Base-by-base conservation (phyloP, 2,329 filamentous ascomycete species). In the Sclerotinia spermophila region DNA sequence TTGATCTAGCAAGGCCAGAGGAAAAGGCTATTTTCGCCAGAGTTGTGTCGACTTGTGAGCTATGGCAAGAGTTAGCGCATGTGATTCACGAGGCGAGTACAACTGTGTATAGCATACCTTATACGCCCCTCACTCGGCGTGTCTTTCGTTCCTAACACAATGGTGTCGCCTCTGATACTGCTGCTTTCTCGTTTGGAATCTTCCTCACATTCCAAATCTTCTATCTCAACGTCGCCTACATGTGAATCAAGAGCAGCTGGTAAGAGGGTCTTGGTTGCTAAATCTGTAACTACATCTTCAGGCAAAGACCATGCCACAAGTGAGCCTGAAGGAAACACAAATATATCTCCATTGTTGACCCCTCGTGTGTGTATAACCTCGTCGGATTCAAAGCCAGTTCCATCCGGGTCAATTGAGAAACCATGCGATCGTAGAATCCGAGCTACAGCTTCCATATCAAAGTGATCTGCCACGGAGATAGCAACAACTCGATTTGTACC, bases 21-120 rank as follows among this genome's bases (percentile, higher is more conserved):
- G 95, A 97, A 81, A 98, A 98, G 58, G 96, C 96, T 73, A 98
- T 95, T 79, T 98, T 97, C 76, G 94, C 94, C 21, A 97, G 86
- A 2, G 95, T 92, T 1, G 84, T 87, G 76, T 87, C 86, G 17
- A 86, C 81, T 76, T 73, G 74, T 51, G 72, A 71, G 58, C 75
- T 77, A 42, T 35, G 35, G 21, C 40, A 51, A 42, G 15, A 53
- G 60, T 75, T 56, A 75, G 70, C 19, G 48, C 33, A 45, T 8
- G 59, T 19, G 2, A 44, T 44, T 42, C 11, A 35, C 17, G 40
- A 38, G 11, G 15, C 56, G 6, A 55, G 30, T 27, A 53, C 3
- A 19, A 24, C 19, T 35, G 13, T 7, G 61, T 15, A 15, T n/a
- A 38, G 24, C 67, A 60, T 72, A 78, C 77, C 71, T 74, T 53